These are phyloP conservation scores for Rhodotorula sp. DNA, from an alignment of 1,284 basidiomycete species.

Conservation along the genomic window DNA sequence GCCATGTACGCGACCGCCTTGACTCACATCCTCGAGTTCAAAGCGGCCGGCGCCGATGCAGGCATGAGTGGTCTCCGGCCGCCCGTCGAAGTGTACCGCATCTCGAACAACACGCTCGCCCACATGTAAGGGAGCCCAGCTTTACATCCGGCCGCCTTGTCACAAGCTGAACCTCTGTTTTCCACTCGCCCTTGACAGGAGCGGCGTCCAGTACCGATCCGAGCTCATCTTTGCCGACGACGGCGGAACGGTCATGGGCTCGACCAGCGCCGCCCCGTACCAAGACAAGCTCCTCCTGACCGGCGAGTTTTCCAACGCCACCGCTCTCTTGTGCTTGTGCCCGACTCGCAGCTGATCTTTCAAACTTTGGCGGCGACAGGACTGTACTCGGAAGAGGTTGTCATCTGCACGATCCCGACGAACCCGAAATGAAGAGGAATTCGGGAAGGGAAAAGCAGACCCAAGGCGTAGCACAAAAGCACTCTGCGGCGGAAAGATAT, in stretches of 20 bases:
- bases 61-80: neutral
- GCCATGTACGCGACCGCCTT: slow-evolving; percentile 31
- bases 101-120: slow-evolving; percentile 25
- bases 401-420: slow-evolving; percentile 5
- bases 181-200: neutral
- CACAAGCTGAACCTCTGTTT: too few species aligned
- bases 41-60: slow-evolving; percentile 17
- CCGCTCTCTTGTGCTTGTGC: too few species aligned
- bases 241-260: slow-evolving; percentile 28
- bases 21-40: slow-evolving; percentile 27
- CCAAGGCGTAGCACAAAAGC: too few species aligned
- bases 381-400: slow-evolving; percentile 9
- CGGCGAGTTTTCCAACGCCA: slow-evolving; percentile 3
- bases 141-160: too few species aligned
- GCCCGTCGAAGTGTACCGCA: slow-evolving; percentile 29
- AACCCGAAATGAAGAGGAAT: neutral
- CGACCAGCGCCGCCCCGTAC: slow-evolving; percentile 33
- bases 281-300: slow-evolving; percentile 38
- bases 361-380: neutral
- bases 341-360: neutral
- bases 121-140: neutral
- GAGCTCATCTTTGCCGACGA: slow-evolving; percentile 35
- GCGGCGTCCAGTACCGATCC: slow-evolving; percentile 20
- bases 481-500: too few species aligned
- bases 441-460: too few species aligned